Evolutionary conservation across 2,329 filamentous ascomycete species (phyloP).

Genomic region (Celoporthe dispersa): DNA sequence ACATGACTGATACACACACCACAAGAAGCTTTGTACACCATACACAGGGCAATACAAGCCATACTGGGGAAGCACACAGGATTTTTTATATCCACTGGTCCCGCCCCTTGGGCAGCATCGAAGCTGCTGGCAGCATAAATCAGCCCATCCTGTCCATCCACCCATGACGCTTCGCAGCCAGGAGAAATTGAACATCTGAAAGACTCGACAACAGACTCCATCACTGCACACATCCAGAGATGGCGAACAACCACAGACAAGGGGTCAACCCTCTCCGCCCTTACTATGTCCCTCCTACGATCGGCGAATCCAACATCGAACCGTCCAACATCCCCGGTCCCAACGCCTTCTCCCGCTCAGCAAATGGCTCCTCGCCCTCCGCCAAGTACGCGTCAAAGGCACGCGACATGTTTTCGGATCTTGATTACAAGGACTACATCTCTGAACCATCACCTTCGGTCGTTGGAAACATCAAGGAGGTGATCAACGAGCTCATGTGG

Average conservation of each 20-base stretch:
- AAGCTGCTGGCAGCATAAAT: slow-evolving; percentile 10
- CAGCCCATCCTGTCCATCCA: slow-evolving; percentile 23
- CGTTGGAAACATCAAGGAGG: slow-evolving; percentile 73
- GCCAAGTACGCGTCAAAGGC: slow-evolving; percentile 64
- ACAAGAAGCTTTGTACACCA: neutral
- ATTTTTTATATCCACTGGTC: neutral
- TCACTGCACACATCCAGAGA: slow-evolving; percentile 32
- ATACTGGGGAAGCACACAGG: neutral
- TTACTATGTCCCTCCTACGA: slow-evolving; percentile 69
- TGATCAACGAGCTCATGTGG: slow-evolving; percentile 86
- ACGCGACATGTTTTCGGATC: slow-evolving; percentile 83
- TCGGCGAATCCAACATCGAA: slow-evolving; percentile 50
- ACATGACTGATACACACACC: neutral
- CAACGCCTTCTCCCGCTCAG: slow-evolving; percentile 45
- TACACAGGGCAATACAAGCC: neutral
- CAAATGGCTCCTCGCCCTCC: slow-evolving; percentile 49
- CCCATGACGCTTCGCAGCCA: slow-evolving; percentile 8
- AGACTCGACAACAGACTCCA: slow-evolving; percentile 35
- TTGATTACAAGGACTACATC: slow-evolving; percentile 90
- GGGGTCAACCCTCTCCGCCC: slow-evolving; percentile 68
- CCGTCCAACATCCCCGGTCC: slow-evolving; percentile 45
- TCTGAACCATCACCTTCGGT: slow-evolving; percentile 76
- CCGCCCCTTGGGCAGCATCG: neutral
- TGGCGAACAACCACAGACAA: slow-evolving; percentile 48
- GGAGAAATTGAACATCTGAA: slow-evolving; percentile 35